Evolutionary conservation across 331 rosid genomes (phyloP), one percentile per base, ranked within the genome.

Genomic region (Malus hybrid): DNA sequence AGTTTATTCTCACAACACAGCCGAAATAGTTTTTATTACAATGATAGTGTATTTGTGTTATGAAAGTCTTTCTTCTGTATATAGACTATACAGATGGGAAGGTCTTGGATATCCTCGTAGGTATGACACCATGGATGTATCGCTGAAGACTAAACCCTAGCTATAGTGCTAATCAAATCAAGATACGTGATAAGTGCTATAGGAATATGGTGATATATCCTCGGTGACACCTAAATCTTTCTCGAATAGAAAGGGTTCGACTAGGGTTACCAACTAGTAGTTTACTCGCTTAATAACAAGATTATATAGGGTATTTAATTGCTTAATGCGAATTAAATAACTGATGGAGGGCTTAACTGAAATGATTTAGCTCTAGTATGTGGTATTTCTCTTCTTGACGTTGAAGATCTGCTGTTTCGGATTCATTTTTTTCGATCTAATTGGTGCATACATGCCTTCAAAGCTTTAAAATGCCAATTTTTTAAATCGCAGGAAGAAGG

Each of bases 401-500:
- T 42, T 42, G 13, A 42, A 10, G 13, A 42, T 42, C 4, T 42
- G 4, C 46, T 39, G 13, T 42, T 10, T 42, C 13, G 0, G 20
- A 18, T 52, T 52, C 57, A 3, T 2, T 5, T 62, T 62, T 62
- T 62, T 27, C 19, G 2, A 62, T 62, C 12, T 24, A 14, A 6
- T 14, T 32, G 44, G 46, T 18, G 69, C 8, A 18, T 65, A 29
- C 4, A 65, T 65, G 4, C 0, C 18, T 10, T 66, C 18, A 5
- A 36, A 33, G 46, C 2, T 18, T 32, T 10, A 34, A n/a, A 57
- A 12, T 36, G n/a, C 32, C 19, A 0, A 34, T 32, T 20, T 7
- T 33, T 8, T 24, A 42, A 80, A 70, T 79, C 56, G 78, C 97
- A 93, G 97, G 83, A 93, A 84, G 88, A 85, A 93, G 85, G 92